Conservation (phyloP, 1,139 yeast genomes). For the Suhomyces anneliseae region DNA sequence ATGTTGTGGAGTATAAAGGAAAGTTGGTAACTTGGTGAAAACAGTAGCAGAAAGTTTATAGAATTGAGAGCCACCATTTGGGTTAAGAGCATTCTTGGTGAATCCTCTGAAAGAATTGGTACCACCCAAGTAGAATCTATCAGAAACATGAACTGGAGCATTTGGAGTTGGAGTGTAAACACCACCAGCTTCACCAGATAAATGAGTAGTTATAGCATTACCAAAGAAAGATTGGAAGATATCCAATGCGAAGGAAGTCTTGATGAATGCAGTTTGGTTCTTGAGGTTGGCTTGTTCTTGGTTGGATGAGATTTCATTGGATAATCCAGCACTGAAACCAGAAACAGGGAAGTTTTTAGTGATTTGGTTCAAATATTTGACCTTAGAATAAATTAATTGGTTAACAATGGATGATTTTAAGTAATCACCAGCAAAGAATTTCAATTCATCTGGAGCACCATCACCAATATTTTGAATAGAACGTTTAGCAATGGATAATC, state of each 20-base stretch:
- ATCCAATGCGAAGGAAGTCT: conserved; percentile 27
- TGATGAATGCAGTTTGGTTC: conserved; percentile 28
- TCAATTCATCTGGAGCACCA: conserved; percentile 35
- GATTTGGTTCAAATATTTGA: conserved; percentile 24
- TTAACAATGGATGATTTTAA: conserved; percentile 38
- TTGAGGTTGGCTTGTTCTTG: conserved; percentile 29
- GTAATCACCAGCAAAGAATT: conserved; percentile 33
- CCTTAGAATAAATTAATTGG: conserved; percentile 24
- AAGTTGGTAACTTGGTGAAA: conserved; percentile 38
- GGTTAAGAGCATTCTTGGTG: conserved; percentile 36
- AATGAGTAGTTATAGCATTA: conserved; percentile 38
- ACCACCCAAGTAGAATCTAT: conserved; percentile 54
- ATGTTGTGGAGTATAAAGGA: conserved; percentile 23
- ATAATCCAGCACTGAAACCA: conserved; percentile 26
- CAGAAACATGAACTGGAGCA: conserved; percentile 41
- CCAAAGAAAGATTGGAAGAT: conserved; percentile 39
- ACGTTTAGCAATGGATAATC: conserved; percentile 44
- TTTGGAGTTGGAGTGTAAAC: conserved; percentile 24
- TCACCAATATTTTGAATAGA: conserved; percentile 44
- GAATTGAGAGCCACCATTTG: conserved; percentile 44
- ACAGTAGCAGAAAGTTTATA: conserved; percentile 37
- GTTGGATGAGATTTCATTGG: conserved; percentile 34
- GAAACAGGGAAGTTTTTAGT: conserved; percentile 33
- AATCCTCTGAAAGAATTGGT: conserved; percentile 40
- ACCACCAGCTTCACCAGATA: conserved; percentile 39